Evolutionary conservation across 176 grass and related monocot genomes (phyloP).

Genomic region (Juncus effusus): DNA sequence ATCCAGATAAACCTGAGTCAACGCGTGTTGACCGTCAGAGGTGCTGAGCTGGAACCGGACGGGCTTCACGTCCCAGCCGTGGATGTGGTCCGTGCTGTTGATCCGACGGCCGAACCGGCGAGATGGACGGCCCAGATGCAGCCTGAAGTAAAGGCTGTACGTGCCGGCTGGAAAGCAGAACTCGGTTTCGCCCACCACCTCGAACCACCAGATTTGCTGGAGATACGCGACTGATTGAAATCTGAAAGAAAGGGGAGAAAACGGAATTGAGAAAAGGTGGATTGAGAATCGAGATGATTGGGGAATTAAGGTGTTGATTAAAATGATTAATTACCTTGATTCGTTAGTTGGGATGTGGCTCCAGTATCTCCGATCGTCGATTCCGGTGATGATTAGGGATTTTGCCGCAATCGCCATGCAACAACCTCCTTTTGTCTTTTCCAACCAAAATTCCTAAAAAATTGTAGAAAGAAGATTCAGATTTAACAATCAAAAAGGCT

Average conservation of each 20-base stretch:
- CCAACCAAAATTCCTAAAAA: constrained; percentile 80
- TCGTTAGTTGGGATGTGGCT: constrained; percentile 67
- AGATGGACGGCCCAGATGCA: constrained; percentile 68
- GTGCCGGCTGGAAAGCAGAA: constrained; percentile 76
- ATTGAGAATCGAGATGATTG: too few relatives aligned
- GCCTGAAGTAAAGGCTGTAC: constrained; percentile 72
- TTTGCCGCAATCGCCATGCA: constrained; percentile 84
- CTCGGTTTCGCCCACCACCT: constrained; percentile 79
- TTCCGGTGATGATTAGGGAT: constrained; percentile 69
- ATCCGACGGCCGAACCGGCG: constrained; percentile 59
- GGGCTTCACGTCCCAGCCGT: constrained; percentile 85
- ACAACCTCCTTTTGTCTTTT: constrained; percentile 64
- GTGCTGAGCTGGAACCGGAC: constrained; percentile 76
- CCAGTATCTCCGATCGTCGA: constrained; percentile 88
- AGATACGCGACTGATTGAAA: constrained; percentile 81
- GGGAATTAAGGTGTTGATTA: too few relatives aligned
- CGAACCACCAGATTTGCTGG: constrained; percentile 96
- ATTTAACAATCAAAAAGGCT: neutral
- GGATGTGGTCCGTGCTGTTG: constrained; percentile 54
- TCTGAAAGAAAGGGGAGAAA: constrained; percentile 34
- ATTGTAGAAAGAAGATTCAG: constrained; percentile 6
- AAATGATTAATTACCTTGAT: constrained; percentile 52
- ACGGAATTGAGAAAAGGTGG: neutral
- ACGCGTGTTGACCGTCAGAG: constrained; percentile 52
- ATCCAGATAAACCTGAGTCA: constrained; percentile 56